A percentile compares a stretch with the other conserved stretches of the same genome.
These are phyloP conservation scores for Saprolegnia diclina DNA, from an alignment of 352 stramenopile species.

Conservation along the genomic window DNA sequence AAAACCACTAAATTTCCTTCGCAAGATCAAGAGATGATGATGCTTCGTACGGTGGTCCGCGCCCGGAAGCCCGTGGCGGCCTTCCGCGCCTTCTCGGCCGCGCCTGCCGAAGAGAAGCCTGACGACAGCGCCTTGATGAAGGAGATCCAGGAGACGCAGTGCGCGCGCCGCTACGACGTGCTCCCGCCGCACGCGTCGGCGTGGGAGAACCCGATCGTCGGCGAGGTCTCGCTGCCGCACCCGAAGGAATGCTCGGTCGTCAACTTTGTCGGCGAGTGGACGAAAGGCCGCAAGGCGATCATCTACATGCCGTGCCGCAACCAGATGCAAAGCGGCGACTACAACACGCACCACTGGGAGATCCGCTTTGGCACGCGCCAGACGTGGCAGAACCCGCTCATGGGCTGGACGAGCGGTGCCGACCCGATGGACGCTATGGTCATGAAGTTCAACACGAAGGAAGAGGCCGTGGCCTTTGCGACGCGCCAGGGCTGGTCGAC, in stretches of 20 bases:
- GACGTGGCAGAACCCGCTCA: slow-evolving; percentile 91
- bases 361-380: slow-evolving; percentile 59
- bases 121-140: slow-evolving; percentile 21
- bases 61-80: not conserved
- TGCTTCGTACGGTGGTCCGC: slow-evolving; percentile 22
- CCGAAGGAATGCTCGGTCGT: slow-evolving; percentile 59
- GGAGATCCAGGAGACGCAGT: slow-evolving; percentile 9
- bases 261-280: slow-evolving; percentile 58
- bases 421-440: slow-evolving; percentile 83
- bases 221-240: slow-evolving; percentile 49
- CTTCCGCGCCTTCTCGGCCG: slow-evolving; percentile 12
- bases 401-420: slow-evolving; percentile 89
- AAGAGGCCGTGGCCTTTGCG: slow-evolving; percentile 69
- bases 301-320: slow-evolving; percentile 72
- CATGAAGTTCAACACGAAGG: slow-evolving; percentile 85
- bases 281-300: slow-evolving; percentile 45
- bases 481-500: slow-evolving; percentile 87
- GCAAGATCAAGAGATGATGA: slow-evolving; percentile 18
- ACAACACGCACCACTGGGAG: slow-evolving; percentile 82
- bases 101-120: not conserved
- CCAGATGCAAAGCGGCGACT: slow-evolving; percentile 80
- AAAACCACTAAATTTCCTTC: slow-evolving; percentile 23
- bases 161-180: slow-evolving; percentile 34
- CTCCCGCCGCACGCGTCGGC: slow-evolving; percentile 57
- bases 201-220: slow-evolving; percentile 40